phyloP scores from a whole-genome alignment of 2,329 filamentous ascomycete genomes.

The Aspergillus carbonarius region DNA sequence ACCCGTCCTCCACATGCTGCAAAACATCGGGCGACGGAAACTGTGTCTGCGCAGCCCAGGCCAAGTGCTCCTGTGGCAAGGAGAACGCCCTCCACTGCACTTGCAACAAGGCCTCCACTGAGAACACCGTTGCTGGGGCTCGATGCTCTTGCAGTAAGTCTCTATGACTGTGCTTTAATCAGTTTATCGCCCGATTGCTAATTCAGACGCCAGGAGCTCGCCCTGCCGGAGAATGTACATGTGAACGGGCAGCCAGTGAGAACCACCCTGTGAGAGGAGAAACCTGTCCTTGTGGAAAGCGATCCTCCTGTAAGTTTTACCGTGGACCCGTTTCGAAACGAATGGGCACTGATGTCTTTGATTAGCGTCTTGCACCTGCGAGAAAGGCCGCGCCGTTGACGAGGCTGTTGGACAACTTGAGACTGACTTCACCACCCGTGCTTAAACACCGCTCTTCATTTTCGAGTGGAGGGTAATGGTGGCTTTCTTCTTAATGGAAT shows the following conservation, averaged over 20 bases:
- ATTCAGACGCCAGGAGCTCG: conserved; percentile 56
- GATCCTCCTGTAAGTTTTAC: conserved; percentile 62
- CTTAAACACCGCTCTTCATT: conserved; percentile 1
- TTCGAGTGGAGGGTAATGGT: neutral
- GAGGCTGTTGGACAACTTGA: conserved; percentile 62
- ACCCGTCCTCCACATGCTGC: conserved; percentile 58
- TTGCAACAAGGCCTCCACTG: conserved; percentile 71
- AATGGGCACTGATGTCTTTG: conserved; percentile 12
- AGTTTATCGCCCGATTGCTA: conserved; percentile 8
- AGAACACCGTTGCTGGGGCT: conserved; percentile 72
- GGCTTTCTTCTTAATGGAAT: neutral
- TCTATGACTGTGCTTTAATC: neutral
- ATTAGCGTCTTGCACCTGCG: conserved; percentile 74
- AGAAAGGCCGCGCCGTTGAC: conserved; percentile 65
- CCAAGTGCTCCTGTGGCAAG: conserved; percentile 84
- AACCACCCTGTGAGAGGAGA: conserved; percentile 62
- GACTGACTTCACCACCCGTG: conserved; percentile 80
- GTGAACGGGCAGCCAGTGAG: conserved; percentile 68
- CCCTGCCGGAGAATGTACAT: conserved; percentile 77
- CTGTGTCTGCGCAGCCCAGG: conserved; percentile 60
- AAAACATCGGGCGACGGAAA: conserved; percentile 53
- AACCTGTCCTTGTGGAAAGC: conserved; percentile 74
- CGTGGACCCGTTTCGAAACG: neutral
- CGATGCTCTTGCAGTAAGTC: conserved; percentile 76
- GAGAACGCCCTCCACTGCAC: conserved; percentile 81